Base-by-base conservation (phyloP, 345 rosid genomes). In the Nasturtium officinale region DNA sequence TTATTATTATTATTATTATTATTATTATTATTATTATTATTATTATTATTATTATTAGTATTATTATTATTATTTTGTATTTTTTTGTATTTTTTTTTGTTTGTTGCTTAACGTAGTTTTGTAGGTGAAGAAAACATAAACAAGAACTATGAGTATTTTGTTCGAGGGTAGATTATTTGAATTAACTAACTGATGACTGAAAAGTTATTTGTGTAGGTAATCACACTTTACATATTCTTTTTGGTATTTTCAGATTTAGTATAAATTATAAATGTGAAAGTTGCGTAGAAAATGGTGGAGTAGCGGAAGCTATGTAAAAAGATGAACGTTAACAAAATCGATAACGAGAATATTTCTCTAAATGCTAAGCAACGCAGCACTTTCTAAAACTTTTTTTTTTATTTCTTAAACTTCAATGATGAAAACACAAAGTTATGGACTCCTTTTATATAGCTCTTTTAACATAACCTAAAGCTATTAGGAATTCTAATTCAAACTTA, bases 101-200 rank as follows among this genome's bases (percentile, higher is more conserved):
- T 5, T 4, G 65, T 21, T 63, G 23, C 40, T 45, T 55, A 55
- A 23, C 9, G 30, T 65, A n/a, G 9, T 45, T 43, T 5, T 40
- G 46, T 40, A 63, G 46, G 54, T 40, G 46, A 30, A 30, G 26
- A 65, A n/a, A 10, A 32, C 26, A n/a, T 20, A 25, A 73, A 20
- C 9, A 33, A 47, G 16, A 13, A 28, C 30, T 17, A 64, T 11
- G 56, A 32, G 15, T 35, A 15, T 51, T 28, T 58, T 38, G 8
- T 35, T 48, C 26, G 75, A 61, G 40, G 75, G 30, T 71, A 40
- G 33, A 13, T 40, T 71, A 54, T 35, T 65, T 46, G 23, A 13
- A 33, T 65, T 30, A 13, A 21, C 48, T 47, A 20, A 18, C 29
- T 7, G 30, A 15, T 30, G 69, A 46, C 45, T 17, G 8, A 2